Percentiles rank a stretch among this genome's conserved stretches.
Evolutionary conservation across 2,329 filamentous ascomycete genomes (phyloP).

Genomic region (Aspergillus sp.): DNA sequence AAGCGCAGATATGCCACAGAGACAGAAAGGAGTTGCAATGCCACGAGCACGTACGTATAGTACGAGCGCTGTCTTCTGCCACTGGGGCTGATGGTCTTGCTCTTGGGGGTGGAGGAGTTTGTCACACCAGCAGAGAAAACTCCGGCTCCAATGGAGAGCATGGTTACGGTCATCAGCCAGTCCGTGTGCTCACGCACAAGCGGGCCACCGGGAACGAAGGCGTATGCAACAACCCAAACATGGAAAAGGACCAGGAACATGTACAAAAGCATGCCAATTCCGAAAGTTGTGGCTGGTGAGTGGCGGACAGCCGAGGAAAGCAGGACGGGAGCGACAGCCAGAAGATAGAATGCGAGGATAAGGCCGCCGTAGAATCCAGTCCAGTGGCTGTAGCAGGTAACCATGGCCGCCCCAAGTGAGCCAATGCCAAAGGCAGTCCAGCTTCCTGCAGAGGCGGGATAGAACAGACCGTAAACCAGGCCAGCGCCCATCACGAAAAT

Average conservation of each 20-base stretch:
- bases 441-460: conserved; percentile 66
- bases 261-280: conserved; percentile 84
- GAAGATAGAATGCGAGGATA: conserved; percentile 71
- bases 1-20: conserved; percentile 84
- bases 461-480: conserved; percentile 70
- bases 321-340: conserved; percentile 73
- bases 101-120: conserved; percentile 49
- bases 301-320: conserved; percentile 74
- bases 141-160: conserved; percentile 79
- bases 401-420: conserved; percentile 71
- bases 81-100: conserved; percentile 35
- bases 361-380: conserved; percentile 83
- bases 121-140: conserved; percentile 66
- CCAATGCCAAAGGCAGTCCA: conserved; percentile 79
- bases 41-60: conserved; percentile 68
- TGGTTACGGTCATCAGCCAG: conserved; percentile 86
- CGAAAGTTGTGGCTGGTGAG: conserved; percentile 76
- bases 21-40: conserved; percentile 76
- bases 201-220: conserved; percentile 92
- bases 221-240: conserved; percentile 97
- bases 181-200: conserved; percentile 92
- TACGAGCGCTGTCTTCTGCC: conserved; percentile 59
- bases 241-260: conserved; percentile 96
- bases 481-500: conserved; percentile 84
- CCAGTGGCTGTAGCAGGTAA: conserved; percentile 81